Base-by-base conservation (phyloP, 352 stramenopile genomes). In the Globisporangium recalcitrans region DNA sequence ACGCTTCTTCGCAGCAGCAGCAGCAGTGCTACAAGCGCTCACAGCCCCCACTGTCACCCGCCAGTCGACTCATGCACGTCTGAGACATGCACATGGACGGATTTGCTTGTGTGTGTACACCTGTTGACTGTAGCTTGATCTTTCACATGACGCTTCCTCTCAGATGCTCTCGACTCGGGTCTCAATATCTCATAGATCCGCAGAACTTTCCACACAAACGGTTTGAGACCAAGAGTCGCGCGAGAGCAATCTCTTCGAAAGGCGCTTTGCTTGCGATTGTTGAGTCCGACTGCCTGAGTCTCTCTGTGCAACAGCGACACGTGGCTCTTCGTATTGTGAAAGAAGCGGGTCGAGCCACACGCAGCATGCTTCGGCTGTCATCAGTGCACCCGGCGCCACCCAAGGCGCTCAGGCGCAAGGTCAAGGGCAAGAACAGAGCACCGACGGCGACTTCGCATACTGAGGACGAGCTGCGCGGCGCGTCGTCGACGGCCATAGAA, bases 11-110 rank as follows among this genome's bases (percentile, higher is more conserved):
- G 3, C 72, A 68, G 11, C 72, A 52, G 24, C 54, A 80, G 32
- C 47, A 54, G 48, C 48, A 54, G 21, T 81, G 73, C 65, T 88
- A 85, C 74, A 88, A 88, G 62, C 79, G 79, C 42, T 72, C 73
- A 13, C 77, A 75, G 38, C 74, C 70, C 40, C 70, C 55, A 3
- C 2, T 44, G n/a, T 80, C 80, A 9, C 74, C 80, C 4, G 71
- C 65, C 19, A 68, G 67, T 54, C 68, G 65, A 11, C 63, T 73
- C 40, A 62, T 75, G 31, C 63, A 76, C 46, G 68, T 78, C 13
- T 77, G 67, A 58, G n/a, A n/a, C n/a, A n/a, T n/a, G n/a, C n/a
- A n/a, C n/a, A n/a, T n/a, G n/a, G n/a, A n/a, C n/a, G n/a, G n/a
- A n/a, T n/a, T n/a, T n/a, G n/a, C n/a, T n/a, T n/a, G n/a, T n/a